Evolutionary conservation across 2,329 filamentous ascomycete species (phyloP).

Genomic region (Pseudogymnoascus sp.): DNA sequence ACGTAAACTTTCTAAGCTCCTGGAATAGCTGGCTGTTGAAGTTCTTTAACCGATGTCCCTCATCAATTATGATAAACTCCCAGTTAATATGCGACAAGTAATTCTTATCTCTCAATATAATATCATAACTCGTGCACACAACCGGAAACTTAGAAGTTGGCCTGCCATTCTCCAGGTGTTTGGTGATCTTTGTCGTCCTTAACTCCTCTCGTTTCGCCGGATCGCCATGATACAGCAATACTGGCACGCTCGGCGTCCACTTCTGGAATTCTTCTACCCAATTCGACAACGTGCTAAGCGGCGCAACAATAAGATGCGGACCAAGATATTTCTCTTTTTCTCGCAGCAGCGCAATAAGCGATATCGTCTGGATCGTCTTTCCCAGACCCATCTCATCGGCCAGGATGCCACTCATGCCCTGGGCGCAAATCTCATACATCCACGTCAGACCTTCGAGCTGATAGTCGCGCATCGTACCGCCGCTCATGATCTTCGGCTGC

Average conservation of each 20-base stretch:
- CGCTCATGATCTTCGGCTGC: constrained; percentile 77
- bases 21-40: constrained; percentile 87
- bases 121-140: constrained; percentile 92
- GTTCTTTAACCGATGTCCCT: constrained; percentile 96
- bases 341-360: constrained; percentile 63
- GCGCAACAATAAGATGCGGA: constrained; percentile 84
- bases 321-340: constrained; percentile 78
- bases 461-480: constrained; percentile 87
- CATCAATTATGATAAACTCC: constrained; percentile 98
- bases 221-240: constrained; percentile 82
- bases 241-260: constrained; percentile 84
- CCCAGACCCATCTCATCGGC: constrained; percentile 56
- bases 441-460: constrained; percentile 92
- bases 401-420: constrained; percentile 55
- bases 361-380: constrained; percentile 46
- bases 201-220: constrained; percentile 69
- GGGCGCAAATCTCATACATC: constrained; percentile 62
- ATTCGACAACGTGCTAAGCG: constrained; percentile 84
- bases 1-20: constrained; percentile 79
- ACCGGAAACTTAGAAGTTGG: constrained; percentile 69
- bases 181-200: constrained; percentile 63
- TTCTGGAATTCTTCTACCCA: constrained; percentile 91
- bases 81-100: constrained; percentile 77
- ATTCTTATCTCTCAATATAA: constrained; percentile 83
- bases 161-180: constrained; percentile 53